Evolutionary conservation across 169 alveolate genomes (phyloP), one percentile per base, ranked within the genome.

Genomic region (Cryptosporidium viatorum): DNA sequence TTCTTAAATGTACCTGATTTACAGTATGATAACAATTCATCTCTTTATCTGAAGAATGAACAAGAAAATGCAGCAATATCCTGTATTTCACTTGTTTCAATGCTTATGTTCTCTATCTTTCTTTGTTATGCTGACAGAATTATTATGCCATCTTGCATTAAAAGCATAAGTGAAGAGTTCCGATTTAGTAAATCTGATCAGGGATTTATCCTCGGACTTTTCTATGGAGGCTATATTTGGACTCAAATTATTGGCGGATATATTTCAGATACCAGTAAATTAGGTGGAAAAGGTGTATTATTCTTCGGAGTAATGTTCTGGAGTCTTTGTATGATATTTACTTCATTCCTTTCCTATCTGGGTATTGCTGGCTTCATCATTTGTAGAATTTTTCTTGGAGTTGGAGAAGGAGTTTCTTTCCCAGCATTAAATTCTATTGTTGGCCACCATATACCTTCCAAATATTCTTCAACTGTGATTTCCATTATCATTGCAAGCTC

Each of bases 81-180:
- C 21, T 33, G 68, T 29, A 23, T 37, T 23, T 80, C 80, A 14
- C 29, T 80, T 51, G 74, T 80, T 37, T 43, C 62, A 39, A 80
- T 80, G 89, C 55, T 80, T 23, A 80, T 80, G 89, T 31, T 59
- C 26, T 59, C 89, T 8, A 80, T 80, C 10, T 80, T 80, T 41
- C 48, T 80, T 37, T 80, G 89, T 16, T 80, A 80, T 65, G 89
- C 89, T 31, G 89, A 80, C 50, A 80, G 89, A 80, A 80, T 65
- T 8, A 52, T 80, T 1, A 80, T 80, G 89, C 89, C 89, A 12
- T 80, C 89, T 12, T 80, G 89, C 37, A 80, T 80, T 43, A 80
- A 80, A 31, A 60, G 62, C 52, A 80, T 80, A 37, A 52, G 89
- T n/a, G 80, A 62, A 6, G 89, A 80, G 41, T 80, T 80, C 12